Conservation (phyloP, 116 monocot species). For the Dioscorea cayenensis region DNA sequence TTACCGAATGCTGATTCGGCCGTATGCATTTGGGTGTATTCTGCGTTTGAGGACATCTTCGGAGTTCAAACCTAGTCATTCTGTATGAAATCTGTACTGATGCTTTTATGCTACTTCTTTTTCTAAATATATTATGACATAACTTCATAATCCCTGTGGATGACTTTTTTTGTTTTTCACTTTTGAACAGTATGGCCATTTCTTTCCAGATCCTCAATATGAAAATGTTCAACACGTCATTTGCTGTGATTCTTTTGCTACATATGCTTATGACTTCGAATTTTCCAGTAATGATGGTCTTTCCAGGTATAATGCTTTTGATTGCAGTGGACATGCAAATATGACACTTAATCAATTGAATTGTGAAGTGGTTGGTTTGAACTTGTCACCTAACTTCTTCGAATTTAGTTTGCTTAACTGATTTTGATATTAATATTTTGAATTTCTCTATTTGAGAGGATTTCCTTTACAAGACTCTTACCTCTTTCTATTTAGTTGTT, state of each 20-base stretch:
- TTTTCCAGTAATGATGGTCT: constrained; percentile 63
- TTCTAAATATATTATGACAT: neutral
- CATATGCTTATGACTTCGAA: constrained; percentile 96
- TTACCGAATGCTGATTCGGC: constrained; percentile 90
- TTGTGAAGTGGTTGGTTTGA: neutral
- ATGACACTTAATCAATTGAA: neutral
- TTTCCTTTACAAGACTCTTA: too few relatives aligned
- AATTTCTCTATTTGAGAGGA: neutral
- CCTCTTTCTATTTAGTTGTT: neutral
- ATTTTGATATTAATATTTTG: neutral
- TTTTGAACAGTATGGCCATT: constrained; percentile 94
- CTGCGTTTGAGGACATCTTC: constrained; percentile 90
- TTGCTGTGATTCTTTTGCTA: constrained; percentile 96
- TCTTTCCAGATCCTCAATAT: constrained; percentile 97
- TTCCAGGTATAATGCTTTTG: constrained; percentile 55
- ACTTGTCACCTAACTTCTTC: neutral
- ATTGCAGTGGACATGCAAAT: too few relatives aligned
- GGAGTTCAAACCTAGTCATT: constrained; percentile 75
- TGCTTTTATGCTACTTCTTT: neutral
- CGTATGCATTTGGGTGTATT: constrained; percentile 96
- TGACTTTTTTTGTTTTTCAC: neutral
- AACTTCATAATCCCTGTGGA: neutral
- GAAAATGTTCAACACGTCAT: constrained; percentile 98
- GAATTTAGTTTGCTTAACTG: neutral
- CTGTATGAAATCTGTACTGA: constrained; percentile 45